Base-by-base conservation (phyloP, 345 rosid genomes). In the Balakata baccata region DNA sequence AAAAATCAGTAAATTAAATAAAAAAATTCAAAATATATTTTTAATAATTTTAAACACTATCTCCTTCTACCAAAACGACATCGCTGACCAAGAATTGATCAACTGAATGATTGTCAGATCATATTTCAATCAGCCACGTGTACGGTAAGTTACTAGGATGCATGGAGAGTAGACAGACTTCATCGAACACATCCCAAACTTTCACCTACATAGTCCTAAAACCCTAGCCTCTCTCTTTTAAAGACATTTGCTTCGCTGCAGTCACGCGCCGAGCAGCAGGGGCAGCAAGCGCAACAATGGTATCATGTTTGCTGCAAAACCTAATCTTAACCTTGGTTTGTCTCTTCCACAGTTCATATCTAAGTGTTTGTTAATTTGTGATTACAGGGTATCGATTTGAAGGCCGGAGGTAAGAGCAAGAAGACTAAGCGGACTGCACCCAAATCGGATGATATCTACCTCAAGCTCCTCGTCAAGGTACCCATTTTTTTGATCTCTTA, bases 351-450 rank as follows among this genome's bases (percentile, higher is more conserved):
- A 4, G 5, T 13, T 13, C n/a, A 39, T 41, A 4, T 18, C 22
- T 43, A 56, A 46, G 14, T 53, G 10, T 16, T 29, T 29, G 17
- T 37, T 7, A 3, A n/a, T 11, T 72, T 77, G 39, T 61, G 23
- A 22, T 74, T 70, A 3, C 86, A 96, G 99, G 99, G 99, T 61
- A 90, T 96, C 79, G 99, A 96, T 87, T 73, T 96, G 86, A 78
- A 86, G 64, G 99, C 99, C 14, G 99, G 98, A 81, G 98, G 99
- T 66, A 96, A 96, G 93, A 90, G 91, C 80, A 96, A 96, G 89
- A 91, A 91, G 85, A 84, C 99, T 53, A 90, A 83, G 80, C 81
- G 99, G 62, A 96, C 90, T 0, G 98, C 94, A 1, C 97, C 98
- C 1, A 93, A 90, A 72, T 96, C 98, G 17, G 89, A 93, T 46